A percentile compares a stretch with the other conserved stretches of the same genome.
phyloP scores from a whole-genome alignment of 2,329 filamentous ascomycete genomes.

The Helotiales sp. region DNA sequence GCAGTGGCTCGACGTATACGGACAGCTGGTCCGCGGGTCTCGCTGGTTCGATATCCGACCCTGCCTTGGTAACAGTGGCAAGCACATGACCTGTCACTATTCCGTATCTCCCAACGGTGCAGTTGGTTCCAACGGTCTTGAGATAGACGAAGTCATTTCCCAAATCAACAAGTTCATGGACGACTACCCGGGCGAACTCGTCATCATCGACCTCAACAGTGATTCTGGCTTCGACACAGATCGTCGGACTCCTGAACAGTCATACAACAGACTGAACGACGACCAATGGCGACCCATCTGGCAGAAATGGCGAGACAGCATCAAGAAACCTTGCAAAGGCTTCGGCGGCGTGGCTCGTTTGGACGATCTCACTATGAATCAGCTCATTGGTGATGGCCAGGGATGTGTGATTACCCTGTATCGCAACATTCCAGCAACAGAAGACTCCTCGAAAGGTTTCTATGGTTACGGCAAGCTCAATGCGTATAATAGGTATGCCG shows the following conservation, averaged over 20 bases:
- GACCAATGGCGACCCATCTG: conserved; percentile 7
- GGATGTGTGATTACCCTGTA: not conserved
- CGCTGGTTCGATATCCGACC: conserved; percentile 7
- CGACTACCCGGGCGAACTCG: not conserved
- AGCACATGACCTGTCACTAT: conserved; percentile 8
- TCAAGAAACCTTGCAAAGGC: conserved; percentile 9
- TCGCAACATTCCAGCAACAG: not conserved
- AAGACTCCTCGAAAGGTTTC: not conserved
- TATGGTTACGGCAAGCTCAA: not conserved
- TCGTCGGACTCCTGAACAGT: not conserved
- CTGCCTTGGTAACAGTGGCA: conserved; percentile 1
- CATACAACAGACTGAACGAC: conserved; percentile 5
- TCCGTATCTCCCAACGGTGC: not conserved
- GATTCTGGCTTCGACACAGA: conserved; percentile 8
- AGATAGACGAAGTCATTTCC: not conserved
- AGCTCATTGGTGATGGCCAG: not conserved
- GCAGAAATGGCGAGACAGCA: conserved; percentile 5
- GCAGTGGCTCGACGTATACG: conserved; percentile 5
- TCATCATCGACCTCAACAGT: conserved; percentile 5
- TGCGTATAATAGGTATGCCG: not conserved
- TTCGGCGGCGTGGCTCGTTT: not conserved
- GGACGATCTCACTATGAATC: conserved; percentile 8
- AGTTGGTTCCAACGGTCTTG: conserved; percentile 4
- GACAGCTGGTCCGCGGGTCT: conserved; percentile 5
- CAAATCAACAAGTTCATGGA: conserved; percentile 10